Conservation (phyloP, 352 stramenopile genomes). For the Elongisporangium anandrum region DNA sequence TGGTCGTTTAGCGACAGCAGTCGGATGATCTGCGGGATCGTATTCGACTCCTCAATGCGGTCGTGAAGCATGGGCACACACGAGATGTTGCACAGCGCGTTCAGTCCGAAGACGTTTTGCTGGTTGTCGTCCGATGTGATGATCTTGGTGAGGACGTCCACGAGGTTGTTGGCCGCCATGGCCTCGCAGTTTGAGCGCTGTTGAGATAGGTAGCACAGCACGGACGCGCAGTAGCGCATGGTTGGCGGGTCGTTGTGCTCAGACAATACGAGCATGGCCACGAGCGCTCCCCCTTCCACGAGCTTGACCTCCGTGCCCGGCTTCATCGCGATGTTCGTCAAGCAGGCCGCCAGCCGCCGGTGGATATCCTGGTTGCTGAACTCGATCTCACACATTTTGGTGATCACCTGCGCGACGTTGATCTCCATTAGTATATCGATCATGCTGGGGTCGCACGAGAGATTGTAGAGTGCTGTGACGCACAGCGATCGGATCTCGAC, state of each 20-base stretch:
- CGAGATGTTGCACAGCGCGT: constrained; percentile 79
- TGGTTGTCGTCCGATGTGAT: constrained; percentile 41
- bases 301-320: constrained; percentile 48
- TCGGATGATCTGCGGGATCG: constrained; percentile 43
- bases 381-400: constrained; percentile 83
- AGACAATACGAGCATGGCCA: constrained; percentile 60
- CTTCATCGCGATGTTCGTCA: constrained; percentile 72
- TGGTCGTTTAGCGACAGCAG: constrained; percentile 40
- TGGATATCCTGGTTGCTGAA: constrained; percentile 82
- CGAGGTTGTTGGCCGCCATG: constrained; percentile 56
- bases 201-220: constrained; percentile 66
- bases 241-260: constrained; percentile 70
- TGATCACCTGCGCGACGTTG: constrained; percentile 80
- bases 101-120: constrained; percentile 68
- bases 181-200: constrained; percentile 71
- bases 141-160: constrained; percentile 67
- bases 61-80: constrained; percentile 57
- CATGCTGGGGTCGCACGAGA: constrained; percentile 69
- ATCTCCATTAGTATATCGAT: constrained; percentile 80
- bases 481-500: constrained; percentile 78
- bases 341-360: constrained; percentile 58
- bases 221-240: constrained; percentile 63
- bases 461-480: constrained; percentile 79
- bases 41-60: constrained; percentile 56
- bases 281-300: constrained; percentile 60